Percentiles rank a stretch among this genome's conserved stretches.
These are phyloP conservation scores for Sclerotinia minor DNA, from an alignment of 2,329 filamentous ascomycete species.

Conservation along the genomic window DNA sequence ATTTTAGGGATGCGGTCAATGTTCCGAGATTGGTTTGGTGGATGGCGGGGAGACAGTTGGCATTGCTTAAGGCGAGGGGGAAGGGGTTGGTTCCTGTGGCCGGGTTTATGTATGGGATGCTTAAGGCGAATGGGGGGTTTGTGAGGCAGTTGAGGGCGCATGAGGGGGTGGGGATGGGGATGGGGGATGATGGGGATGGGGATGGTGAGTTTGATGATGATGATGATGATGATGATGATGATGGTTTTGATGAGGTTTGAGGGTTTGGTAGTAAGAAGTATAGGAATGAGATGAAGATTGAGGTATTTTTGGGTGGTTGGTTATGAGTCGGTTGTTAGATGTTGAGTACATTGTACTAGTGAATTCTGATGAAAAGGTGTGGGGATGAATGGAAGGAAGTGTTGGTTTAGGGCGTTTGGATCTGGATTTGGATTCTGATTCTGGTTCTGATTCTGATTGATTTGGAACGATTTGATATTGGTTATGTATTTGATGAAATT, in stretches of 20 bases:
- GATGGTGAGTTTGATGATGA: neutral
- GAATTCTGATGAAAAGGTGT: too few species aligned
- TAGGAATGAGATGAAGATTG: too few species aligned
- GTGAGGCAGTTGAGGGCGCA: slow-evolving; percentile 12
- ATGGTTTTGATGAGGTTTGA: neutral
- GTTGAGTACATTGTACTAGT: too few species aligned
- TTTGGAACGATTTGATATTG: too few species aligned
- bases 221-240: neutral
- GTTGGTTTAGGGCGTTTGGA: neutral
- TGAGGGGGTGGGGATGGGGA: neutral
- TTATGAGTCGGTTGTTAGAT: too few species aligned
- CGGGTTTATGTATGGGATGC: slow-evolving; percentile 30
- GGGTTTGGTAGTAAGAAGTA: too few species aligned
- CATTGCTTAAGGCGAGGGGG: slow-evolving; percentile 33
- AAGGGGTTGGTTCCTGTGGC: slow-evolving; percentile 16
- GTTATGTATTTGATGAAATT: too few species aligned
- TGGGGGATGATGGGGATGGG: neutral
- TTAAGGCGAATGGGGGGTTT: slow-evolving; percentile 29
- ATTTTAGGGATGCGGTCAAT: neutral
- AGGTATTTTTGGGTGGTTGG: too few species aligned
- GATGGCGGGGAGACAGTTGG: slow-evolving; percentile 39
- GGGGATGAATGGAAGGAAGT: too few species aligned
- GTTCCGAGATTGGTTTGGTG: slow-evolving; percentile 34
- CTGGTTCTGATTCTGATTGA: too few species aligned
- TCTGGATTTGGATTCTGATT: too few species aligned